Evolutionary conservation across 371 early-diverging fungal genomes (phyloP), one percentile per base, ranked within the genome.

Genomic region (Ordospora pajunii): DNA sequence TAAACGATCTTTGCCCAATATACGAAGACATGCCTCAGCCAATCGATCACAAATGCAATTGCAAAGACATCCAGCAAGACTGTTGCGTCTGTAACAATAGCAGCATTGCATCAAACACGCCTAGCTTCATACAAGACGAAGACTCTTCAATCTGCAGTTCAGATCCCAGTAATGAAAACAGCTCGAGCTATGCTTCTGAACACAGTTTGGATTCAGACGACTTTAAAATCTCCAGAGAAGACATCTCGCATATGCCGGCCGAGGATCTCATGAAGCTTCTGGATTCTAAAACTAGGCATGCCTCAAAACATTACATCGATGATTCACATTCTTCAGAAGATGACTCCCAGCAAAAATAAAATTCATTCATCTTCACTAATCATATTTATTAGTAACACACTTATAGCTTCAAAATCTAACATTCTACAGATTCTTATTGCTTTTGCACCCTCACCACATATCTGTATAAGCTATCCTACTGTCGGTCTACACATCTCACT

Each of bases 21-120:
- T 49, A 52, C 32, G 53, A 49, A 40, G 65, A 50, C 2, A 23
- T 32, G 22, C 6, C 9, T 23, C 46, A 66, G 4, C 58, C 22
- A 43, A 58, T 37, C 10, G 43, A 51, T 43, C 53, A 25, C 21
- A 48, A 73, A 74, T 46, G 78, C 51, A 14, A 67, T 66, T 42
- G 32, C 62, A 44, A 43, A 49, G 43, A 19, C 54, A 48, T 4
- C n/a, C n/a, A 1, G 27, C 37, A 10, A 23, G 9, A 9, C 5
- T 32, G 32, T 5, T 2, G 32, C 32, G 5, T 32, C 32, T 32
- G 5, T 5, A 32, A 5, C 5, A 1, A 32, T 32, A 32, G 5
- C 32, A 32, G 5, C 32, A 5, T 32, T 5, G 32, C 32, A 32
- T 32, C 32, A 32, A 32, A 5, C 5, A 32, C 32, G 5, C 32